Evolutionary conservation across 306 rosid species (phyloP).

Genomic region (Luffa acutangula): DNA sequence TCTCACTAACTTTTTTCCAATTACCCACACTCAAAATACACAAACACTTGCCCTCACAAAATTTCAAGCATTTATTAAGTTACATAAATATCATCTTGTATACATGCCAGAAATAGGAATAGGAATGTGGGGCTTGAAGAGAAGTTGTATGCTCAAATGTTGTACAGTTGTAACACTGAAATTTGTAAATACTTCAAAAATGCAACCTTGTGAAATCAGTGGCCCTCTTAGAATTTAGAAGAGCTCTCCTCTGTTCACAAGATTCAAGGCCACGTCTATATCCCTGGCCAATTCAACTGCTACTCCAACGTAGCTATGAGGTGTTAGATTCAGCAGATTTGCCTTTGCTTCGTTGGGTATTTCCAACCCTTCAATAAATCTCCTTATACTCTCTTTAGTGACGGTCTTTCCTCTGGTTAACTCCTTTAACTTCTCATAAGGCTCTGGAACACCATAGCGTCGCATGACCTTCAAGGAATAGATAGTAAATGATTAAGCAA

Average conservation of each 20-base stretch:
- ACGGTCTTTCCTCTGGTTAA: conserved; percentile 85
- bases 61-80: background rate
- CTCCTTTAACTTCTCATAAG: conserved; percentile 82
- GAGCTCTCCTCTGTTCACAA: conserved; percentile 12
- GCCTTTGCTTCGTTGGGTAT: conserved; percentile 60
- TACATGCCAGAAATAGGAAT: background rate
- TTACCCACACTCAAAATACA: background rate
- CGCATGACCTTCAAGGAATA: conserved; percentile 59
- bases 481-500: background rate
- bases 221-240: conserved; percentile 2
- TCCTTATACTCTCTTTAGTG: conserved; percentile 58
- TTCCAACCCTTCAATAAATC: conserved; percentile 60
- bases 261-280: conserved; percentile 32
- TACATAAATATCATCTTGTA: background rate
- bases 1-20: background rate
- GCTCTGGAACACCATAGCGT: conserved; percentile 88
- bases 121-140: background rate
- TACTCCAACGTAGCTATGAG: conserved; percentile 66
- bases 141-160: background rate
- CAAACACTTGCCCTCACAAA: background rate
- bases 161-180: background rate
- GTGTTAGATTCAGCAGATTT: conserved; percentile 57
- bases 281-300: conserved; percentile 69
- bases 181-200: background rate
- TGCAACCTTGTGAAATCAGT: background rate